A percentile compares a stretch with the other conserved stretches of the same genome.
These are phyloP conservation scores for Terfezia claveryi DNA, from an alignment of 495 filamentous ascomycete species.

Conservation along the genomic window DNA sequence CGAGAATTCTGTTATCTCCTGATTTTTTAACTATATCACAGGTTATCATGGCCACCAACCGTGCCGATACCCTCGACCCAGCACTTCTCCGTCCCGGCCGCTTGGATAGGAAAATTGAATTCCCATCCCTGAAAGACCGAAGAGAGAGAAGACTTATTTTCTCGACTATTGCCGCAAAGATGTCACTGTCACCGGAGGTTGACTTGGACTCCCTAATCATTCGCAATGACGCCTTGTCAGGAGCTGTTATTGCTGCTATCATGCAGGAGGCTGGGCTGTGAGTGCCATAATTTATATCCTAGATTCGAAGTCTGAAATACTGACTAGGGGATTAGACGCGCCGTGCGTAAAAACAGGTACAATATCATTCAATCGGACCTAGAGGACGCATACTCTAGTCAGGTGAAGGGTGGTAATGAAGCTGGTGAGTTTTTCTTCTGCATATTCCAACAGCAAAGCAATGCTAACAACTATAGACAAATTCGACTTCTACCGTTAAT, in stretches of 20 bases:
- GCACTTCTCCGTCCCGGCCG: constrained; percentile 84
- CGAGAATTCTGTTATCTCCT: not conserved
- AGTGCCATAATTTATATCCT: not conserved
- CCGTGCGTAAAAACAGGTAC: constrained; percentile 93
- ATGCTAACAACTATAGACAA: constrained; percentile 25
- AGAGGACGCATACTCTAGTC: constrained; percentile 84
- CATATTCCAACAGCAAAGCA: not conserved
- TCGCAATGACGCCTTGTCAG: constrained; percentile 82
- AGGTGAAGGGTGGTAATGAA: constrained; percentile 77
- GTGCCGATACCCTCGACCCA: constrained; percentile 89
- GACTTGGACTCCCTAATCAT: constrained; percentile 90
- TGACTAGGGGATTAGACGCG: constrained; percentile 26
- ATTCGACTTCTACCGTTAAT: constrained; percentile 42
- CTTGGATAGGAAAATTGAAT: constrained; percentile 95
- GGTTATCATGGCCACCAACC: constrained; percentile 98
- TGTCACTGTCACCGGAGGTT: constrained; percentile 89
- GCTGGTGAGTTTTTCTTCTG: constrained; percentile 14
- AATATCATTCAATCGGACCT: constrained; percentile 94
- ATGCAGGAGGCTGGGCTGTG: constrained; percentile 91
- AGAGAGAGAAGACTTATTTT: constrained; percentile 91
- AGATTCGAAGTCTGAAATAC: not conserved
- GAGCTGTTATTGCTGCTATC: constrained; percentile 91
- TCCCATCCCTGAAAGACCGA: constrained; percentile 73
- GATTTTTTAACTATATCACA: constrained; percentile 1
- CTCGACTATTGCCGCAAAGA: constrained; percentile 82